These are phyloP conservation scores for Pseudomassariella vexata DNA, from an alignment of 2,329 filamentous ascomycete species.

Conservation along the genomic window DNA sequence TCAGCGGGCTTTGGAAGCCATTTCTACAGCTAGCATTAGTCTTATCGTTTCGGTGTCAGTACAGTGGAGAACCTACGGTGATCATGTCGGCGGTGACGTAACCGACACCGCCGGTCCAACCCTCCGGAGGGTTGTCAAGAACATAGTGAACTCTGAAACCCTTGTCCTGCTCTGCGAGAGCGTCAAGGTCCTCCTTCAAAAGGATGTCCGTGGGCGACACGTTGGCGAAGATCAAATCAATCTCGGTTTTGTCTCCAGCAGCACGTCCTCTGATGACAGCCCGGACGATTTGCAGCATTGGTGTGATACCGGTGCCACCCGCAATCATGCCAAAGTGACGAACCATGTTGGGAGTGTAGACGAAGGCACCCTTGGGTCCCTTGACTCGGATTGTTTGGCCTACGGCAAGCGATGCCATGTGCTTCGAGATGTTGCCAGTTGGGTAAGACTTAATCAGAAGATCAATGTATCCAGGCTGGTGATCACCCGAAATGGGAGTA, in stretches of 20 bases:
- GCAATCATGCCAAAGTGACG: conserved; percentile 97
- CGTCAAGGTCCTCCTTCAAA: conserved; percentile 84
- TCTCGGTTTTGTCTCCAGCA: conserved; percentile 76
- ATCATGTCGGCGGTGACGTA: conserved; percentile 97
- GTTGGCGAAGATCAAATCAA: conserved; percentile 96
- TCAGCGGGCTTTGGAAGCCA: conserved; percentile 74
- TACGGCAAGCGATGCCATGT: conserved; percentile 76
- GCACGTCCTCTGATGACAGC: conserved; percentile 79
- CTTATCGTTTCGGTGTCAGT: too few relatives aligned
- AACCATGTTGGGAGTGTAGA: conserved; percentile 96
- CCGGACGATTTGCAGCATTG: conserved; percentile 94
- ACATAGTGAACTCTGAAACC: conserved; percentile 90
- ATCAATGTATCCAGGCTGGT: conserved; percentile 87
- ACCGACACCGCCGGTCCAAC: conserved; percentile 87
- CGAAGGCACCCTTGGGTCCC: conserved; percentile 95
- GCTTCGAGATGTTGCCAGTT: conserved; percentile 93
- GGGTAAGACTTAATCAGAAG: conserved; percentile 98
- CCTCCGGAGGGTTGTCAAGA: conserved; percentile 88
- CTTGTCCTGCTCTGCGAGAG: conserved; percentile 68
- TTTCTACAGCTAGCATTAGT: conserved; percentile 58
- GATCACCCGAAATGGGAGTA: conserved; percentile 85
- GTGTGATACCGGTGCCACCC: conserved; percentile 94
- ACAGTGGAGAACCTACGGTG: conserved; percentile 49
- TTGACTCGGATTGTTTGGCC: conserved; percentile 85
- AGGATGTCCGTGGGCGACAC: conserved; percentile 90